phyloP scores from a whole-genome alignment of 2,329 filamentous ascomycete species.

The Ascochyta viciae-villosae region DNA sequence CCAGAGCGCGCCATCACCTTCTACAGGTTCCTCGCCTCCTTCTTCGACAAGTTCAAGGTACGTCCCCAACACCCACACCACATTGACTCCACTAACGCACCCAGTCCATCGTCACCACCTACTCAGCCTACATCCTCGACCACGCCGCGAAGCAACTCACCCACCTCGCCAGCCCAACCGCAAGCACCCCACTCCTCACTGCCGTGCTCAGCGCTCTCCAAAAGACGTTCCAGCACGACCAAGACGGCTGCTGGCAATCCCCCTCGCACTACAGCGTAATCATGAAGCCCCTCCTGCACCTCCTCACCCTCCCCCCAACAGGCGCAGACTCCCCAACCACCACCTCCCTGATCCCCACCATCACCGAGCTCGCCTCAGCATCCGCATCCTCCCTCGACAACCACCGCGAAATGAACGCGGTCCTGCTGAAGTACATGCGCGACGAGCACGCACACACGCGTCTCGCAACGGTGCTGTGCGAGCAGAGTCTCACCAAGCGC shows the following conservation, averaged over 20 bases:
- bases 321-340: conserved; percentile 30
- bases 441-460: conserved; percentile 75
- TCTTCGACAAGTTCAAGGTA: conserved; percentile 83
- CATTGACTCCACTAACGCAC: conserved; percentile 1
- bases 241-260: conserved; percentile 95
- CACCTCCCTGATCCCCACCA: conserved; percentile 71
- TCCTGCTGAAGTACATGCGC: conserved; percentile 79
- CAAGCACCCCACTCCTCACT: conserved; percentile 68
- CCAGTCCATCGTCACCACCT: conserved; percentile 87
- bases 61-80: conserved; percentile 15
- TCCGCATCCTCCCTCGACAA: conserved; percentile 84
- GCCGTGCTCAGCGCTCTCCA: conserved; percentile 74
- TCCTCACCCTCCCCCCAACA: conserved; percentile 52
- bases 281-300: conserved; percentile 71
- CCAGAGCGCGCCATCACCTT: conserved; percentile 71
- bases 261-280: conserved; percentile 84
- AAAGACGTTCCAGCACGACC: conserved; percentile 84
- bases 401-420: conserved; percentile 84
- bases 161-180: conserved; percentile 47
- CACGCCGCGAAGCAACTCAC: conserved; percentile 70
- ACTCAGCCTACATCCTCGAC: conserved; percentile 84
- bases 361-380: conserved; percentile 80
- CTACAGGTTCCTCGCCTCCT: conserved; percentile 78
- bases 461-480: conserved; percentile 80
- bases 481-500: conserved; percentile 79